phyloP scores from a whole-genome alignment of 257 asterid genomes.

The Rubia yunnanensis region DNA sequence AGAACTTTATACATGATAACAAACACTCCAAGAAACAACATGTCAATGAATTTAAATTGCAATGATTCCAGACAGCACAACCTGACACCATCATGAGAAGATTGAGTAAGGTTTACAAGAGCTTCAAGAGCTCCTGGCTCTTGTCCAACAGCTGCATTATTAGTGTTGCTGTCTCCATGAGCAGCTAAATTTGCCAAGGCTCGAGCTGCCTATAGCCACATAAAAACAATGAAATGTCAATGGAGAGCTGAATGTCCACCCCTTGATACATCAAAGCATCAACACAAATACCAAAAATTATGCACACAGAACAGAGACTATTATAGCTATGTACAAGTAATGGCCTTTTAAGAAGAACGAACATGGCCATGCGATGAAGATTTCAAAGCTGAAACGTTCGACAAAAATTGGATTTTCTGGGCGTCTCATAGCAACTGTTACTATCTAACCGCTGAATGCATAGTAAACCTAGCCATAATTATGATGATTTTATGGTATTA shows the following conservation, averaged over 20 bases:
- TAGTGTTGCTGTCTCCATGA: slow-evolving; percentile 77
- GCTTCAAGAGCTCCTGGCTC: slow-evolving; percentile 83
- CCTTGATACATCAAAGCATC: not conserved
- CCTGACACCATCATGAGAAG: slow-evolving; percentile 81
- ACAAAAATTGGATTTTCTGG: not conserved
- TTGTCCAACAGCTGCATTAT: slow-evolving; percentile 74
- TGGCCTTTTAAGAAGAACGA: not conserved
- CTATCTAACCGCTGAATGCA: not conserved
- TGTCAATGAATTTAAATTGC: not conserved
- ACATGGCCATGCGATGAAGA: not conserved
- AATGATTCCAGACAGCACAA: slow-evolving; percentile 14
- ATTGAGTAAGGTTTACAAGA: slow-evolving; percentile 70
- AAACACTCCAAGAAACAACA: not conserved
- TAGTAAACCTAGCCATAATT: not conserved
- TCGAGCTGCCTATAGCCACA: slow-evolving; percentile 58
- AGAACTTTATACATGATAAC: not conserved
- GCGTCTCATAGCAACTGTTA: not conserved
- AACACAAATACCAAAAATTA: not conserved
- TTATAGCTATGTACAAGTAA: not conserved
- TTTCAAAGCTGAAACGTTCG: not conserved
- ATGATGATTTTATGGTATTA: not conserved
- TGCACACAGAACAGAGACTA: not conserved
- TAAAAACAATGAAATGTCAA: not conserved
- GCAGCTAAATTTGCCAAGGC: slow-evolving; percentile 86
- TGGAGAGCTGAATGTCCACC: not conserved